These are phyloP conservation scores for Pichia sp. DNA, from an alignment of 1,139 yeast genomes.

Conservation along the genomic window DNA sequence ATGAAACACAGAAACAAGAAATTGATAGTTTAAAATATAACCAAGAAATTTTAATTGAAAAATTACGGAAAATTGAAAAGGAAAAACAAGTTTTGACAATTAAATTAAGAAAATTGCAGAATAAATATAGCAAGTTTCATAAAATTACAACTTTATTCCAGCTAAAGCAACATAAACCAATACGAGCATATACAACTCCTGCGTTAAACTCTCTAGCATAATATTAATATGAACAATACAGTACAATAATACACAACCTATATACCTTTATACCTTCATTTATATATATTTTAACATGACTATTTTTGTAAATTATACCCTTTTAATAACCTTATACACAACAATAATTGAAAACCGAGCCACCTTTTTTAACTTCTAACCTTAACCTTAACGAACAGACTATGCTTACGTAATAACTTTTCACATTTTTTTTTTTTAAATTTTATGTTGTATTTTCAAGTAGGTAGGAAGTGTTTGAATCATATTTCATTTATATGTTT, in stretches of 20 bases:
- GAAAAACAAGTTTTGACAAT: not conserved
- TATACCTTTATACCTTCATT: not conserved
- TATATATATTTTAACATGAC: not conserved
- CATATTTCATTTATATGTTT: no score
- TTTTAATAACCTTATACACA: not conserved
- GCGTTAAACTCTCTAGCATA: slow-evolving; percentile 9
- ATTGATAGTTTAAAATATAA: not conserved
- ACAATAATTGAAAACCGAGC: no score
- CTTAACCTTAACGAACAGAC: no score
- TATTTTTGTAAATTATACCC: not conserved
- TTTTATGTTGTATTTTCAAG: no score
- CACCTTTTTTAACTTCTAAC: no score
- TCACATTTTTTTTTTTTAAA: no score
- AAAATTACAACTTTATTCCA: slow-evolving; percentile 10
- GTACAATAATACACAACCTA: not conserved
- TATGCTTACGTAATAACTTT: not conserved
- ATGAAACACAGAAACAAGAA: no score
- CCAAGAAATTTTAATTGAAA: not conserved
- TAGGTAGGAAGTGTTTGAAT: no score
- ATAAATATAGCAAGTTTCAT: slow-evolving; percentile 8
- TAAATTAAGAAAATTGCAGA: not conserved
- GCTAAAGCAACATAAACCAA: slow-evolving; percentile 11
- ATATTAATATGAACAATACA: not conserved
- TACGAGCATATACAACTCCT: slow-evolving; percentile 8
- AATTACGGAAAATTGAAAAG: not conserved